A percentile compares a stretch with the other conserved stretches of the same genome.
Evolutionary conservation across 148 eudicot species (phyloP).

Genomic region (Gaultheria prostrata): DNA sequence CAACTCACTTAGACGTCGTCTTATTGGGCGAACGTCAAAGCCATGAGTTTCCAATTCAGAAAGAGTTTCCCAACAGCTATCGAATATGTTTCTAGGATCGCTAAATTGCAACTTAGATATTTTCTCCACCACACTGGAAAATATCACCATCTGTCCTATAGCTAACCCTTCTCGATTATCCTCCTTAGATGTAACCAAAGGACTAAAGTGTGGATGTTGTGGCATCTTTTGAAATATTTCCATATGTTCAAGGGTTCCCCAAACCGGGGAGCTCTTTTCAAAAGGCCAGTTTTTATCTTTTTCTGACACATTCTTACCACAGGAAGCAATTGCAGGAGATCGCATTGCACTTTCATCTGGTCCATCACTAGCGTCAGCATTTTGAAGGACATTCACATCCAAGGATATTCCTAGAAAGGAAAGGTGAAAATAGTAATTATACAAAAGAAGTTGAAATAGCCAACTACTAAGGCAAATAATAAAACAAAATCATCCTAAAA

Average conservation of each 20-base stretch:
- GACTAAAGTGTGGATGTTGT: constrained; percentile 13
- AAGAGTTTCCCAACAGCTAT: constrained; percentile 11
- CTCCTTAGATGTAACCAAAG: not conserved
- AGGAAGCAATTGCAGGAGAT: not conserved
- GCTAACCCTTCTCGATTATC: constrained; percentile 16
- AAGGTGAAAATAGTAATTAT: not conserved
- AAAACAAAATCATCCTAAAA: not conserved
- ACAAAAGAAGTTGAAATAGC: not conserved
- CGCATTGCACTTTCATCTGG: constrained; percentile 8
- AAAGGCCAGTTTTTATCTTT: not conserved
- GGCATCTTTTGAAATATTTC: constrained; percentile 11
- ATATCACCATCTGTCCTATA: constrained; percentile 14
- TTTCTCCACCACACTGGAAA: constrained; percentile 10
- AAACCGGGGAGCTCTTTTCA: not conserved
- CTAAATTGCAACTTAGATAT: constrained; percentile 9
- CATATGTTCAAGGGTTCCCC: constrained; percentile 12
- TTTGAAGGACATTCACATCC: not conserved
- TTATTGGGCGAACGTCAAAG: not conserved
- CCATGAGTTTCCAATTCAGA: constrained; percentile 16
- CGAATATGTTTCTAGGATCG: constrained; percentile 5
- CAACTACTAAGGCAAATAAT: not conserved
- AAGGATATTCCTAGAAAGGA: not conserved
- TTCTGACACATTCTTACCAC: not conserved
- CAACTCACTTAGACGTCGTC: constrained; percentile 13
- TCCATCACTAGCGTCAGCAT: not conserved